These are phyloP conservation scores for Ulmus americana DNA, from an alignment of 331 rosid genomes.

Conservation along the genomic window DNA sequence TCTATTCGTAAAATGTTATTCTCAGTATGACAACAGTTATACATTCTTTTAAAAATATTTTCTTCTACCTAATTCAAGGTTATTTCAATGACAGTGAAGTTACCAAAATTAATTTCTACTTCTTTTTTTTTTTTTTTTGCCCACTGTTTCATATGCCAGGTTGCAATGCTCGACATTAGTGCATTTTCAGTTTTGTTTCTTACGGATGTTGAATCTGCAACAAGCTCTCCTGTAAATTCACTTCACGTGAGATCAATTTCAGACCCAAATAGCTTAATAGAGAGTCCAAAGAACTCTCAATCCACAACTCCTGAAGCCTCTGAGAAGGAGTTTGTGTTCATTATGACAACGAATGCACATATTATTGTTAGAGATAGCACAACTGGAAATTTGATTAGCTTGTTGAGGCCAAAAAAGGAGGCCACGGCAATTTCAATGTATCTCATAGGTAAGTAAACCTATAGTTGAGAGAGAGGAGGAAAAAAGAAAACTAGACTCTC, in stretches of 20 bases:
- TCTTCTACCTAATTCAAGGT: not conserved
- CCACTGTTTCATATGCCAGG: constrained; percentile 48
- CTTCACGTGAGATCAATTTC: constrained; percentile 41
- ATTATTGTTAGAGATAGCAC: constrained; percentile 43
- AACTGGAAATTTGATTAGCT: constrained; percentile 48
- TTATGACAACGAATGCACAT: constrained; percentile 48
- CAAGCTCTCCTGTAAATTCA: constrained; percentile 51
- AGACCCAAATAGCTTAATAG: constrained; percentile 33
- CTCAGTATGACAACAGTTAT: not conserved
- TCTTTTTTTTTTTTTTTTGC: constrained; percentile 9
- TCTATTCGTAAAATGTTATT: not conserved
- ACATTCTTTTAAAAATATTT: not conserved
- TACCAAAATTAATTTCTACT: constrained; percentile 21
- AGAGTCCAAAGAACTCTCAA: constrained; percentile 33
- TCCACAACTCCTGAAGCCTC: constrained; percentile 35
- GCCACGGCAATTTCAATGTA: constrained; percentile 56
- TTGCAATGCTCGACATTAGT: constrained; percentile 61
- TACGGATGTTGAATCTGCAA: constrained; percentile 41
- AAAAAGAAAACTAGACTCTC: constrained; percentile 6
- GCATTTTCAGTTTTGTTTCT: constrained; percentile 58
- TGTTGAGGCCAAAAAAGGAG: constrained; percentile 34
- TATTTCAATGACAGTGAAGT: not conserved
- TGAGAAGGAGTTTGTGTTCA: constrained; percentile 40
- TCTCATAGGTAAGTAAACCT: constrained; percentile 51
- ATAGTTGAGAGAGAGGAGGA: constrained; percentile 11